Base-by-base conservation (phyloP, 805 yeast genomes). In the Myxozyma nipponensis region DNA sequence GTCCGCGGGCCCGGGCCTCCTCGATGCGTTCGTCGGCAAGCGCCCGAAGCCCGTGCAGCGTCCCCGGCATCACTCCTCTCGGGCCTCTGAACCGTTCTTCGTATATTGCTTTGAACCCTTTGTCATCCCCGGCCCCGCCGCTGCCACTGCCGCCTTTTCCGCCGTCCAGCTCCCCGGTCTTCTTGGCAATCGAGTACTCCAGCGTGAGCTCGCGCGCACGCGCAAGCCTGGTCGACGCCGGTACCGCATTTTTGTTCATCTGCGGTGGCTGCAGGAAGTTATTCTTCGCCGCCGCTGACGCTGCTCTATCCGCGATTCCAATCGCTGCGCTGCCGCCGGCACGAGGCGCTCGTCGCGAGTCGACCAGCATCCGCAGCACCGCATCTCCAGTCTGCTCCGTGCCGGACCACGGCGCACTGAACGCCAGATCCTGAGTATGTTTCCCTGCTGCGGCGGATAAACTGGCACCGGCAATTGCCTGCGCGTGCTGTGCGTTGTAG, bases 11-110 rank as follows among this genome's bases (percentile, higher is more conserved):
- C 59, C 79, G 76, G 34, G 93, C 86, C 18, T 86, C 89, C 60
- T 82, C 87, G 24, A 89, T 86, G 43, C 80, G 72, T 34, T 82
- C 80, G 59, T 84, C 87, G 0, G 96, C 96, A 44, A 87, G 59
- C 0, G 88, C 82, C 42, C 78, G 68, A 3, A 61, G 52, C 4
- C 67, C 68, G 15, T 62, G 63, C 24, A 65, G 42, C 13, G 63
- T 46, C 10, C 55, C 66, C 68, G 75, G 72, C 13, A 54, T 52
- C 15, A 30, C 47, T 3, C 47, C 50, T 36, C 77, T 66, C 0
- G 84, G 84, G 0, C 85, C 84, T 6, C 79, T 63, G 23, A 86
- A 72, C 48, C 81, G 69, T 63, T 85, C 93, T 35, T 75, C 76
- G 62, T 85, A 84, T 58, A 80, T 60, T 44, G 81, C 81, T 38